Base-by-base conservation (phyloP, 805 yeast genomes). In the Phaffomyces antillensis region DNA sequence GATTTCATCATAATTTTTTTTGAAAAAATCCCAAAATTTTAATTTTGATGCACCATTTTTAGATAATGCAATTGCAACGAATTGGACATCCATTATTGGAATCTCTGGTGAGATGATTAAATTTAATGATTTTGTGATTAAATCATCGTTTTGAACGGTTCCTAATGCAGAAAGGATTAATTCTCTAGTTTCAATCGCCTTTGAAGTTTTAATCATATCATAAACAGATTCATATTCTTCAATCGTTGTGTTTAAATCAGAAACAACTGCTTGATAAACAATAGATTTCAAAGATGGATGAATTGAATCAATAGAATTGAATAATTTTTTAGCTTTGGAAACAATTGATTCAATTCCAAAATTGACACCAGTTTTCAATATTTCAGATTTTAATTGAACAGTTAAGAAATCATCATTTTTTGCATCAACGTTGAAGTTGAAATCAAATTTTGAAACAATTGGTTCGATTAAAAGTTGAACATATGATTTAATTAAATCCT, bases 221-320 rank as follows among this genome's bases (percentile, higher is more conserved):
- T 72, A 72, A 39, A 88, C 66, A 47, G 74, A 70, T 41, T 84
- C 81, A 66, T 79, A 87, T 46, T 79, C 79, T 39, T 71, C 70
- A 28, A 61, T 71, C 41, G 80, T 79, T 46, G 95, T 95, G 45
- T 67, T 60, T 57, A 70, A 70, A 42, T 86, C 83, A 40, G 76
- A 84, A n/a, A 79, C 66, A 45, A 65, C 66, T 61, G 84, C 83
- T n/a, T 86, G 77, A 18, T 81, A 59, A 7, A 73, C 72, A 59
- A 85, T 75, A 51, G 83, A 64, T 66, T 84, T 81, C 44, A 95
- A 83, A 58, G 86, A 77, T 50, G 88, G 73, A 39, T 86, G 86
- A 39, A 72, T 62, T 45, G 72, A 67, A 57, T 83, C 83, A 46
- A 90, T 90, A 3, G 68, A 66, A 35, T 70, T 65, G 52, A 67